phyloP scores from a whole-genome alignment of 345 rosid genomes.

The rapeseed (Brassica napus) region Da-Ae NC_063449.1:34035501-34036000 shows the following conservation, averaged over 20 bases:
- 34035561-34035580: conserved; percentile 25
- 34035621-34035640: conserved; percentile 43
- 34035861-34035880: background rate
- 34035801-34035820: conserved; percentile 7
- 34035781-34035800: conserved; percentile 33
- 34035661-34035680: conserved; percentile 40
- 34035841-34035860: conserved; percentile 13
- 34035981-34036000: conserved; percentile 29
- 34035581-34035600: conserved; percentile 33
- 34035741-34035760: conserved; percentile 40
- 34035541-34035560: conserved; percentile 39
- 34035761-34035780: conserved; percentile 44
- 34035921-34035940: conserved; percentile 12
- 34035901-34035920: conserved; percentile 9
- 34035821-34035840: conserved; percentile 20
- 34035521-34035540: conserved; percentile 31
- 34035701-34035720: conserved; percentile 41
- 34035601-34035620: conserved; percentile 44
- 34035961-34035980: conserved; percentile 6
- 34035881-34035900: conserved; percentile 9
- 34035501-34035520: conserved; percentile 36
- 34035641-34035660: conserved; percentile 35
- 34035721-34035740: conserved; percentile 33
- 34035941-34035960: conserved; percentile 11
- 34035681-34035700: conserved; percentile 39